Percentiles rank a stretch among this genome's conserved stretches.
phyloP scores from a whole-genome alignment of 176 grass and related monocot genomes.

The Eragrostis nindensis region DNA sequence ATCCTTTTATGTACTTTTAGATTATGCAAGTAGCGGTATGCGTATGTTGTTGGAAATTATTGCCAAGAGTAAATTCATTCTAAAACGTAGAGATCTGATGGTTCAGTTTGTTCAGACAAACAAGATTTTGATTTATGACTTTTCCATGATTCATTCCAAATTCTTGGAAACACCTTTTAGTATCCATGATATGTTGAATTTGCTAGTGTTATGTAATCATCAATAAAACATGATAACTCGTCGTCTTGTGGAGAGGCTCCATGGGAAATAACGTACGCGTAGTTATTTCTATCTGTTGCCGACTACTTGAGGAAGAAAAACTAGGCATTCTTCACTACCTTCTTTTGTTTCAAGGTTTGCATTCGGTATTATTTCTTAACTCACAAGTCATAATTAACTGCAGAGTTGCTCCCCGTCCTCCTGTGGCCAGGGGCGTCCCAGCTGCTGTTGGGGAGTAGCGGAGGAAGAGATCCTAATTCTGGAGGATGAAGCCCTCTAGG shows the following conservation, averaged over 20 bases:
- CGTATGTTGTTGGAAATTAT: neutral
- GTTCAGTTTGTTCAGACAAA: neutral
- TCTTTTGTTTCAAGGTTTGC: neutral
- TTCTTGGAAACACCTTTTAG: neutral
- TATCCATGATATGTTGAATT: neutral
- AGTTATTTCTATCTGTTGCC: neutral
- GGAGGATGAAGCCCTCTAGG: constrained; percentile 48
- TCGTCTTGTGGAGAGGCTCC: neutral
- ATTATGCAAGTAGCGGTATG: neutral
- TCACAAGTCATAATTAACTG: neutral
- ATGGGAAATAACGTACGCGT: neutral
- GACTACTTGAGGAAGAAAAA: neutral
- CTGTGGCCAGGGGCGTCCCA: constrained; percentile 21
- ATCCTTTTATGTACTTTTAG: neutral
- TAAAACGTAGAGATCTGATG: neutral
- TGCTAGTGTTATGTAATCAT: neutral
- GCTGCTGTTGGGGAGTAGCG: constrained; percentile 44
- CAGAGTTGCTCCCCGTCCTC: constrained; percentile 62
- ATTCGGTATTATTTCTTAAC: constrained; percentile 14
- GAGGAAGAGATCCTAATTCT: constrained; percentile 67
- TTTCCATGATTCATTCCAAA: neutral
- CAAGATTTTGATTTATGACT: neutral
- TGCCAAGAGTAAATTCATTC: neutral
- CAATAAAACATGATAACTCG: neutral
- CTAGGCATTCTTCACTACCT: neutral